Evolutionary conservation across 2,329 filamentous ascomycete genomes (phyloP), one percentile per base, ranked within the genome.

Genomic region (Penicillium palitans): DNA sequence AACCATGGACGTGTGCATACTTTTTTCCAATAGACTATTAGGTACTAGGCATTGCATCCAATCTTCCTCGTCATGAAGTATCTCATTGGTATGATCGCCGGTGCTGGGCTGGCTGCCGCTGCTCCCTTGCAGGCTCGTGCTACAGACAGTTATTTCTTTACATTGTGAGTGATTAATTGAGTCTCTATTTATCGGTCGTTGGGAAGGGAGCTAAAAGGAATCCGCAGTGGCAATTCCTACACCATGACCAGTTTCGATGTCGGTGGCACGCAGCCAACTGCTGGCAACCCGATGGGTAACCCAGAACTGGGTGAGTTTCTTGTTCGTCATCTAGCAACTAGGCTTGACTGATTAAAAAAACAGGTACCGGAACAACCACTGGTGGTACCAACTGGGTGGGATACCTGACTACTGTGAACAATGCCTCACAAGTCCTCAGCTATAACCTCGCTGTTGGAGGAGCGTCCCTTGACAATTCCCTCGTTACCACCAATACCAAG

Each of bases 261-360:
- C 42, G 79, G 73, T 12, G 76, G 78, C 24, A 71, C 77, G 0
- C 79, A 84, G 39, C 85, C 87, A 1, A 81, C 77, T 8, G 62
- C 76, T 5, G 70, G 73, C 6, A 84, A 86, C 65, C 84, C 85
- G 0, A 75, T 88, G 61, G 86, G 87, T 0, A 89, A 89, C 65
- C 86, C 86, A 0, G 48, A 75, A 10, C 51, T 74, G 15, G 71
- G 72, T 70, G 31, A 41, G 62, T 50, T 21, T 25, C 4, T 24
- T 27, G 4, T 19, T 25, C 27, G 13, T 4, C 10, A 6, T 1
- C 5, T 33, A 2, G 21, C 21, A 39, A 33, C 7, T 2, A 21
- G 17, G 7, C 3, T 48, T 24, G 9, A 27, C 37, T 52, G 15
- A 53, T 27, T 33, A 19, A 9, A 27, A 27, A 0, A 24, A 82